Evolutionary conservation across 2,329 filamentous ascomycete species (phyloP).

Genomic region (Xylariales sp.): DNA sequence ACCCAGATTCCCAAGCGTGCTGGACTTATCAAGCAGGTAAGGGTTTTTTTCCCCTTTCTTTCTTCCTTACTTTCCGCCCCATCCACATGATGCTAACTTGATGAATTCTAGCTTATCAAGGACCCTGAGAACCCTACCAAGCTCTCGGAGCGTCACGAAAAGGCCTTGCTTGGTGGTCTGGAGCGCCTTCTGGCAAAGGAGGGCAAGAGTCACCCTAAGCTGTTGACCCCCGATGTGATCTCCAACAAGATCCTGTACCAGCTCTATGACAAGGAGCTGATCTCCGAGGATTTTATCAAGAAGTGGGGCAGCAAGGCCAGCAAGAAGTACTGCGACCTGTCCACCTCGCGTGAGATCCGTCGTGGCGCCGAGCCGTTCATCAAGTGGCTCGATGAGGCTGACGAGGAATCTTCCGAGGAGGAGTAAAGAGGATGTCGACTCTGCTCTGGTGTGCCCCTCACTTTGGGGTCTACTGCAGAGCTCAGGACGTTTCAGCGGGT

Average conservation of each 20-base stretch:
- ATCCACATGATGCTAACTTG: slow-evolving; percentile 22
- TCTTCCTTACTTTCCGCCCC: no score
- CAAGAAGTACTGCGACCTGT: slow-evolving; percentile 94
- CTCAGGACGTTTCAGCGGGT: no score
- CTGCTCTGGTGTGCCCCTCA: no score
- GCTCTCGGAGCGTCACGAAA: slow-evolving; percentile 83
- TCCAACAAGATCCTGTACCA: slow-evolving; percentile 84
- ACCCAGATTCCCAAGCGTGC: slow-evolving; percentile 83
- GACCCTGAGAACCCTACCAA: slow-evolving; percentile 9
- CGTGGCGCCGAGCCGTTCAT: slow-evolving; percentile 93
- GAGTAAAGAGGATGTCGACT: no score
- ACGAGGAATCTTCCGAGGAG: slow-evolving; percentile 66
- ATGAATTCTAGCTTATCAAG: slow-evolving; percentile 64
- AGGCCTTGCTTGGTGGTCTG: slow-evolving; percentile 89
- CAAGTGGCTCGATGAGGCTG: slow-evolving; percentile 86
- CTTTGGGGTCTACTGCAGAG: no score
- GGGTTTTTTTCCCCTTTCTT: slow-evolving; percentile 15
- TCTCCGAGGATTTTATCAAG: slow-evolving; percentile 82
- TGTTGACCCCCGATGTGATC: slow-evolving; percentile 62
- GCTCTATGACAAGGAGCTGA: slow-evolving; percentile 86
- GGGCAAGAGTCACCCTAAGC: slow-evolving; percentile 72
- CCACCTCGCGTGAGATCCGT: slow-evolving; percentile 90
- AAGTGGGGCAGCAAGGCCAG: slow-evolving; percentile 92
- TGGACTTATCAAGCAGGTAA: slow-evolving; percentile 81
- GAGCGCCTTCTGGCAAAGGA: slow-evolving; percentile 78